Evolutionary conservation across 2,329 filamentous ascomycete genomes (phyloP), one percentile per base, ranked within the genome.

Genomic region (Aspergillus sp.): DNA sequence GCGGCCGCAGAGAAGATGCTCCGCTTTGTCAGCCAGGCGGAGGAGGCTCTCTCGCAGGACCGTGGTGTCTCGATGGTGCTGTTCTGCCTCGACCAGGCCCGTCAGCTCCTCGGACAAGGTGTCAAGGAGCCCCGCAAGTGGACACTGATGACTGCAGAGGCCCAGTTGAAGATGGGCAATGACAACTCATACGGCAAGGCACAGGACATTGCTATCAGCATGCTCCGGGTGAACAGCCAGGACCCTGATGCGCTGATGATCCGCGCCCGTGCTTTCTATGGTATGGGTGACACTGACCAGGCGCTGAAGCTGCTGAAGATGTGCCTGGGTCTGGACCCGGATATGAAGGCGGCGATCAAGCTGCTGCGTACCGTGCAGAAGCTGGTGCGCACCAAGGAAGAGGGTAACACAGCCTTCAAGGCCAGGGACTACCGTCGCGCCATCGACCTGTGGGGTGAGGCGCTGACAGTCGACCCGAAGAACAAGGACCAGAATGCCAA

Each of bases 401-500:
- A 97, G 70, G 95, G 95, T 61, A 98, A 99, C 76, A 77, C 81
- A 5, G 89, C 92, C 21, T 99, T 96, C 85, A 98, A 97, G 82
- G 85, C 88, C 57, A 90, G 90, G 63, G 86, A 88, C 60, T 95
- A 89, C 79, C 87, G 91, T 72, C 82, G 87, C 55, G 95, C 95
- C 28, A 88, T 97, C 59, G 87, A 93, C 59, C 89, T 92, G 68
- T 99, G 97, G 79, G 88, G 88, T 2, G 82, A 89, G 63, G 94
- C 94, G 48, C 82, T 99, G 36, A 87, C 89, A 51, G 87, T 99
- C 51, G 95, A 99, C 76, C 90, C 93, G 0, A 75, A 84, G 57
- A 98, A 98, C 84, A 91, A 91, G 79, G 89, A 91, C 70, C 97
- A 91, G 69, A 98, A 98, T 78, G 90, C 94, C 19, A 98, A 98